A percentile compares a stretch with the other conserved stretches of the same genome.
Conservation (phyloP, 352 stramenopile species). For the Globisporangium okanoganense region DNA sequence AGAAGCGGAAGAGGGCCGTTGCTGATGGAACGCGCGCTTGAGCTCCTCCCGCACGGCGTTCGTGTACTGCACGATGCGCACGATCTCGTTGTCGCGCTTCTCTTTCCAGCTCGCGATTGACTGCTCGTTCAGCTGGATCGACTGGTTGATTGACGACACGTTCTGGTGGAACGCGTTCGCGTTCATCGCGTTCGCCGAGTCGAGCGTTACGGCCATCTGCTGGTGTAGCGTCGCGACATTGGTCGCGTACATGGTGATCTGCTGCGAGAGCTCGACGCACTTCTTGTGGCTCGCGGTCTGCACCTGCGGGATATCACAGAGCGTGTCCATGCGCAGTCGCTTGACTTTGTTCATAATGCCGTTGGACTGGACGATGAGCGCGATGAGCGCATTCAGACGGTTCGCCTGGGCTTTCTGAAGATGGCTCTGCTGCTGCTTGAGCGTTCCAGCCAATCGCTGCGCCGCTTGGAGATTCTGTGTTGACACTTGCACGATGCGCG, state of each 20-base stretch:
- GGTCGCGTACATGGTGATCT: conserved; percentile 42
- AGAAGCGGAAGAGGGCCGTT: conserved; percentile 16
- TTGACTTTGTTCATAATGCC: conserved; percentile 55
- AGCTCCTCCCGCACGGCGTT: conserved; percentile 40
- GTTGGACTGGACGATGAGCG: conserved; percentile 51
- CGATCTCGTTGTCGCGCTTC: conserved; percentile 60
- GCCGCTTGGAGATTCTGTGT: conserved; percentile 39
- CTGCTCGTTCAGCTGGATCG: conserved; percentile 44
- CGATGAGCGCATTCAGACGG: conserved; percentile 38
- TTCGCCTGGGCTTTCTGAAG: conserved; percentile 25
- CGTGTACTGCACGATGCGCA: conserved; percentile 74
- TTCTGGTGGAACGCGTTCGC: conserved; percentile 32
- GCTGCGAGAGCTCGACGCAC: conserved; percentile 43
- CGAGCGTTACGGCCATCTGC: conserved; percentile 37
- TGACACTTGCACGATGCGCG: conserved; percentile 40
- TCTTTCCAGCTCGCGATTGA: conserved; percentile 36
- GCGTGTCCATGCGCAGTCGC: conserved; percentile 38
- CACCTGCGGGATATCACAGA: conserved; percentile 63
- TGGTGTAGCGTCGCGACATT: conserved; percentile 33
- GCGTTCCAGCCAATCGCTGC: conserved; percentile 20
- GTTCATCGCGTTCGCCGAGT: conserved; percentile 22
- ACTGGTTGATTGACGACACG: conserved; percentile 37
- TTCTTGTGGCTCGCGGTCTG: conserved; percentile 47
- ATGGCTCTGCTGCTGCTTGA: conserved; percentile 26
- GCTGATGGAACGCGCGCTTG: conserved; percentile 35